Base-by-base conservation (phyloP, 176 grass and related monocot genomes). In the Eremochloa ophiuroides region DNA sequence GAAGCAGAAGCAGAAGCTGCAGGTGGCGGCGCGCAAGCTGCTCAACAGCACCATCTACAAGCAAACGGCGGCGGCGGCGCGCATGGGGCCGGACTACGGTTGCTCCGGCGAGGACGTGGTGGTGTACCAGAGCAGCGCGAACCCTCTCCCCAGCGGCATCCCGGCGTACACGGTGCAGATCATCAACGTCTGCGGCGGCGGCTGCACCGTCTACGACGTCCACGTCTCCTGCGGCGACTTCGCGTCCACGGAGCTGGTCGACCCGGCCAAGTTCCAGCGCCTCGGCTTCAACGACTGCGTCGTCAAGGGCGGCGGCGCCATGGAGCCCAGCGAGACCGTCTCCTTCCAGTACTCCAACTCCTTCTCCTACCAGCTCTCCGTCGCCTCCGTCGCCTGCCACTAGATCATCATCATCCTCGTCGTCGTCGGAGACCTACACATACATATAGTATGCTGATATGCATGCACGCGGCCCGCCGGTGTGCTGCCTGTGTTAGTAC, bases 261-360 rank as follows among this genome's bases (percentile, higher is more conserved):
- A 84, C 43, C 82, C 72, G 10, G 22, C 4, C 44, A 66, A 50
- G 43, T 77, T 84, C 74, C 82, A 75, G 28, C 82, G 82, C 26
- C 16, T 84, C 30, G 25, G 13, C 30, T 25, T 75, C 73, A 84
- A 84, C 60, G 73, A 84, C 37, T 84, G 82, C 73, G 7, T 84
- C 72, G 72, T 84, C 62, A 84, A 84, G 42, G 62, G 61, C 8
- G 82, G 82, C 0, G 61, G 16, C 2, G 0, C 62, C 2, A 2
- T 83, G 0, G 69, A 69, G 14, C 78, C 78, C n/a, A 29, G 64
- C 64, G 78, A 80, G 78, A 34, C 33, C 5, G 10, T 80, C 33
- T 38, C 65, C 47, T 80, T 80, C 78, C n/a, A 39, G 30, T 80
- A 80, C 78, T 38, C 78, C 78, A 80, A 80, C 47, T 80, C 78